A percentile compares a stretch with the other conserved stretches of the same genome.
Conservation (phyloP, 2,329 filamentous ascomycete genomes). For the Cytospora leucostoma region DNA sequence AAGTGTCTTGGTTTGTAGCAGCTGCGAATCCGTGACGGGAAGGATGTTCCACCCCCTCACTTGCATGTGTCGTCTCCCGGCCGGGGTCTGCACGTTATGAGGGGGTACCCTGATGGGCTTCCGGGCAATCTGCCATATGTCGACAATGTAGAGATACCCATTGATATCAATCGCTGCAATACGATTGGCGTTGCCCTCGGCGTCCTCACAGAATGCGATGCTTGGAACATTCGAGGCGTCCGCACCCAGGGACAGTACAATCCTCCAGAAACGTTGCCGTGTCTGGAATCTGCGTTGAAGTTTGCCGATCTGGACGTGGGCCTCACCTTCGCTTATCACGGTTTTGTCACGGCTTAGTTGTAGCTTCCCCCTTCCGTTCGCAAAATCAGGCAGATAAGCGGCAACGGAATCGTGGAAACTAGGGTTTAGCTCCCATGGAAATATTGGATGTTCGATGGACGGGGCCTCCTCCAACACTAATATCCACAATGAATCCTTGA, state of each 20-base stretch:
- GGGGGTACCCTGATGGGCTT: slow-evolving; percentile 33
- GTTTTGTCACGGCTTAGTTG: neutral
- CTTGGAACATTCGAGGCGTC: slow-evolving; percentile 53
- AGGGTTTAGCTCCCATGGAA: neutral
- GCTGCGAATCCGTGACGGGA: slow-evolving; percentile 20
- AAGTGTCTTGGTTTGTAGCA: slow-evolving; percentile 11
- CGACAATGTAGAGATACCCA: slow-evolving; percentile 51
- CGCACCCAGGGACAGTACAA: slow-evolving; percentile 46
- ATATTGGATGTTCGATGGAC: neutral
- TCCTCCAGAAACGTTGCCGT: slow-evolving; percentile 52
- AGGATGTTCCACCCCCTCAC: slow-evolving; percentile 24
- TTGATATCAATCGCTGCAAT: slow-evolving; percentile 54
- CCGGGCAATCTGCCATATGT: slow-evolving; percentile 50
- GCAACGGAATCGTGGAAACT: neutral
- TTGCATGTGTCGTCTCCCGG: neutral
- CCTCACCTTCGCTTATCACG: neutral
- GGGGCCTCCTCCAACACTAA: neutral
- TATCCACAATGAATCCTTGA: neutral
- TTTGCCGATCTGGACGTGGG: neutral
- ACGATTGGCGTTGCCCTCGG: slow-evolving; percentile 50
- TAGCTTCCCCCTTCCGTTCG: neutral
- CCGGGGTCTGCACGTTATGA: slow-evolving; percentile 22
- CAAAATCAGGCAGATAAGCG: neutral
- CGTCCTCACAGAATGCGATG: slow-evolving; percentile 52
- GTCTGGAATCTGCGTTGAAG: slow-evolving; percentile 41